phyloP scores from a whole-genome alignment of 208 protist species.

The Crithidia fasciculata region DNA sequence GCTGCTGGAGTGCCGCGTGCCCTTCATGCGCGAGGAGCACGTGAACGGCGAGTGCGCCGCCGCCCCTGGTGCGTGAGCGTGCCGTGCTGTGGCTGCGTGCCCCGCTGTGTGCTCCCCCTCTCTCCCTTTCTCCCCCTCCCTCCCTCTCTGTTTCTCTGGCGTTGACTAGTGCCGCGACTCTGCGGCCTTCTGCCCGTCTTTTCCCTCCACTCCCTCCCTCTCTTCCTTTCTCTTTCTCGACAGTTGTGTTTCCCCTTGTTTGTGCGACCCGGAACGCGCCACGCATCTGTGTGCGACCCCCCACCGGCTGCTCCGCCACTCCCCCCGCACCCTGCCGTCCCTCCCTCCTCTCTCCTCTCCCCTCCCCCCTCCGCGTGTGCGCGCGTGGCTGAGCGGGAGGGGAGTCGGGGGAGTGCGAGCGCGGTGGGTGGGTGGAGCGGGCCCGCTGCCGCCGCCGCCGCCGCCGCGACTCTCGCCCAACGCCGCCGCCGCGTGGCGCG shows the following conservation, averaged over 20 bases:
- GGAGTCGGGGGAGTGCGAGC: neutral
- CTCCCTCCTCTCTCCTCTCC: neutral
- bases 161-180: too few relatives aligned
- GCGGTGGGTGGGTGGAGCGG: neutral
- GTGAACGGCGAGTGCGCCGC: slow-evolving; percentile 24
- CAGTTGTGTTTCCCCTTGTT: neutral
- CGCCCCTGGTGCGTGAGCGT: neutral
- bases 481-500: neutral
- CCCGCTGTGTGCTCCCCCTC: too few relatives aligned
- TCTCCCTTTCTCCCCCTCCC: too few relatives aligned
- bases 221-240: slow-evolving; percentile 9
- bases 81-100: neutral
- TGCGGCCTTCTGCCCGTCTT: neutral
- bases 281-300: slow-evolving; percentile 12
- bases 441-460: slow-evolving; percentile 11
- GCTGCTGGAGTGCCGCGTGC: slow-evolving; percentile 94
- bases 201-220: slow-evolving; percentile 4
- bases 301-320: slow-evolving; percentile 2
- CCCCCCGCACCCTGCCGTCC: neutral
- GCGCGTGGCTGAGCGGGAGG: neutral
- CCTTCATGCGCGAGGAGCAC: slow-evolving; percentile 51
- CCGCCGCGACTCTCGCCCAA: slow-evolving; percentile 16
- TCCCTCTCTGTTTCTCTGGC: too few relatives aligned
- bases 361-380: neutral
- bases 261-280: slow-evolving; percentile 3